Base-by-base conservation (phyloP, 1,284 basidiomycete genomes). In the Cutaneotrichosporon dermatis region DNA sequence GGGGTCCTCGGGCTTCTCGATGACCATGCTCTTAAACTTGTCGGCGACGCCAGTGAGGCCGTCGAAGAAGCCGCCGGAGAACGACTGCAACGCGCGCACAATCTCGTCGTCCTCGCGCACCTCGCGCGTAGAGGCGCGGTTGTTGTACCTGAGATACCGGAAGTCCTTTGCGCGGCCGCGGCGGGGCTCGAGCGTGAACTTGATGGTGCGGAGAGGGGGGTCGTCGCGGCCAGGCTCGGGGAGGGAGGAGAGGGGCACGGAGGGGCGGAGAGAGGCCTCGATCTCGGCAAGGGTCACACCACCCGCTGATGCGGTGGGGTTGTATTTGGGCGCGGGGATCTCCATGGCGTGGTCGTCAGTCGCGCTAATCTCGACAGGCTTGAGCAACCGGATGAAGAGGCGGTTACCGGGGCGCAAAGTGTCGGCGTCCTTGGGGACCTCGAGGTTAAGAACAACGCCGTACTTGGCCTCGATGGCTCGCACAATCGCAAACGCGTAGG, bases 1-100 rank as follows among this genome's bases (percentile, higher is more conserved):
- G 42, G 9, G 57, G 60, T 15, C 57, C 43, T 9, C 45, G 25
- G 43, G 62, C 64, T 40, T 13, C 40, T 50, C 54, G 35, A 41
- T 13, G 37, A 51, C 44, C 12, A 62, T 51, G 9, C 7, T 13
- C 43, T 39, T n/a, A 43, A 57, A 65, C 58, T 60, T 43, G 45
- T 72, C 69, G 13, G 60, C 66, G 10, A 74, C n/a, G 13, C 70
- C 72, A 35, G 64, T 57, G 44, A 74, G 69, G 8, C 71, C 72
- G 36, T 70, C 70, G 57, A 52, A 67, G 55, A 69, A 70, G 1
- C 72, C 72, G 34, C 63, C 65, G 10, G 60, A 66, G 42, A 73
- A 67, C 10, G 39, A 42, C 40, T 61, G 51, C 15, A 74, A 56
- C 2, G 63, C 65, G 13, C 62, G 37, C 11, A 70, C 61, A 33